Evolutionary conservation across 768 basidiomycete genomes (phyloP), one percentile per base, ranked within the genome.

Genomic region (Agaricus bisporus): DNA sequence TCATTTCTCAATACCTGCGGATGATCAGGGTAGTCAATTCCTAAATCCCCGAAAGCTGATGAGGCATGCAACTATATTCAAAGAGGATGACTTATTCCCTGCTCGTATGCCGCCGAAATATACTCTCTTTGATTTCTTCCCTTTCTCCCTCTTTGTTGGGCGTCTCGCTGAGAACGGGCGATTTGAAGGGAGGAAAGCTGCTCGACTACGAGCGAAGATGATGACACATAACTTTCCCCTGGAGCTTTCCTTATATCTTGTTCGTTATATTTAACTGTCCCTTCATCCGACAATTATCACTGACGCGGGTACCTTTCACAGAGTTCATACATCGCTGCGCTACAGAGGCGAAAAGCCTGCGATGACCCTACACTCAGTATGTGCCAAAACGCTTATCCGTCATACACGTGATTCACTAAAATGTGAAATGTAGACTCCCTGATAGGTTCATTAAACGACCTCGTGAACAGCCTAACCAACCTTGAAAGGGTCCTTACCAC

Each of bases 401-500:
- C 39, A 25, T 7, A 9, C 35, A 15, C 42, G 42, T 11, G 39
- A 38, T 17, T 35, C 29, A 6, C 44, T 46, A 18, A 35, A 55
- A 15, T 39, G 9, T 37, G 7, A 9, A 41, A 49, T 55, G 12
- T 56, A 85, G 83, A 73, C 58, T 64, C 63, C 11, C 68, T 88
- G 15, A 49, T 83, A 0, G 62, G 57, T 1, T 63, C 82, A 3
- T 64, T 87, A 9, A 78, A 74, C 58, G 73, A 75, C 55, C 74
- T 86, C 20, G 80, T 83, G 3, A 84, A 87, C 51, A 77, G 80
- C 25, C 68, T 88, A 47, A 86, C 85, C 8, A 83, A 82, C 4
- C 70, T 88, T 2, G 86, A 89, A 61, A 72, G 87, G 36, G 86
- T 88, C 56, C 72, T 89, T 4, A 88, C 86, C 0, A 86, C 85